phyloP scores from a whole-genome alignment of 495 filamentous ascomycete genomes.

The Aspergillus homomorphus region DNA sequence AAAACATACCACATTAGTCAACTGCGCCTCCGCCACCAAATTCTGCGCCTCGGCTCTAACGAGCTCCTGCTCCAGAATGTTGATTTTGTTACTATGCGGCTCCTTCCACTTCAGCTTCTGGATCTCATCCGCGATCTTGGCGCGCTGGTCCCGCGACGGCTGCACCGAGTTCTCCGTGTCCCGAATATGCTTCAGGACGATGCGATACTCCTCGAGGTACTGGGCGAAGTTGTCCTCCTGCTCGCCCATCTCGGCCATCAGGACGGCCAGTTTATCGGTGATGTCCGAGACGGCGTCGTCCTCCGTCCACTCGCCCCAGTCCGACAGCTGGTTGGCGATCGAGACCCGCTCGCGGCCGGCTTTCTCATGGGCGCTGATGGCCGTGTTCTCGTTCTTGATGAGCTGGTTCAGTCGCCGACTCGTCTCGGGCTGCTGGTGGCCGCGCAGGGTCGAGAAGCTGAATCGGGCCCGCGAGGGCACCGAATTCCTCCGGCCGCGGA shows the following conservation, averaged over 20 bases:
- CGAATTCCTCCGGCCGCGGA: conserved; percentile 45
- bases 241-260: conserved; percentile 85
- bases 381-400: conserved; percentile 87
- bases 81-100: conserved; percentile 69
- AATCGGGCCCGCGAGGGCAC: conserved; percentile 57
- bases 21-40: conserved; percentile 91
- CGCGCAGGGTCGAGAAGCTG: conserved; percentile 77
- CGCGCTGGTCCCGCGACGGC: conserved; percentile 78
- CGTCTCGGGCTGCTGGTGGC: conserved; percentile 76
- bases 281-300: conserved; percentile 87
- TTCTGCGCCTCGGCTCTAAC: conserved; percentile 93
- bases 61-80: conserved; percentile 89
- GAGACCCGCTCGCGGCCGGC: conserved; percentile 77
- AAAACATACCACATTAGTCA: conserved; percentile 76
- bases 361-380: conserved; percentile 76
- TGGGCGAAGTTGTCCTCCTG: conserved; percentile 87
- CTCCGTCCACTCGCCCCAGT: conserved; percentile 88
- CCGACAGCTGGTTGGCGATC: conserved; percentile 86
- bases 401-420: conserved; percentile 80
- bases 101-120: conserved; percentile 85
- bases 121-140: conserved; percentile 87
- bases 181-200: conserved; percentile 79
- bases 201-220: conserved; percentile 78
- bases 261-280: conserved; percentile 88
- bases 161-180: conserved; percentile 93